phyloP scores from a whole-genome alignment of 306 rosid species.

The Heteromeles arbutifolia region DNA sequence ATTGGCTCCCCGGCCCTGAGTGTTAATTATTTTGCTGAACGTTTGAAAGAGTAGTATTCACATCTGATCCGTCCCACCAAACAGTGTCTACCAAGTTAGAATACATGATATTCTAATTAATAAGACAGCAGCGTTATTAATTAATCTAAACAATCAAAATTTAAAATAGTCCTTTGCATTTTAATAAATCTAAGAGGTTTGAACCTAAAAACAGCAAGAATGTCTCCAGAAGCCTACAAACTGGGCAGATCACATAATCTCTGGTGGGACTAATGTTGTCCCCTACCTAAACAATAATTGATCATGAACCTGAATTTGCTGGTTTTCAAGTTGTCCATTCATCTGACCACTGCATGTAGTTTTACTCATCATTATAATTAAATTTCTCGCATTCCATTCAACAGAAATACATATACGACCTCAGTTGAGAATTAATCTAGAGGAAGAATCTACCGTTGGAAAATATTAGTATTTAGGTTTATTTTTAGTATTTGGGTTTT shows the following conservation, averaged over 20 bases:
- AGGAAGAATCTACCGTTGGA: too few species aligned
- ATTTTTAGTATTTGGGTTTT: too few species aligned
- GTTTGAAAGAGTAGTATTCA: background rate
- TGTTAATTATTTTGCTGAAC: background rate
- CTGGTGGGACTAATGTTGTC: constrained; percentile 32
- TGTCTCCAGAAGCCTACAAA: constrained; percentile 2
- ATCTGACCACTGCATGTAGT: too few species aligned
- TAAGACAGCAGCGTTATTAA: background rate
- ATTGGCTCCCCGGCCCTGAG: background rate
- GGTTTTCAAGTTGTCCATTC: background rate
- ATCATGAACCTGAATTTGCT: background rate
- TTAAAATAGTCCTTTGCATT: background rate
- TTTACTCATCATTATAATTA: too few species aligned
- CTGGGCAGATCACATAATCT: constrained; percentile 42
- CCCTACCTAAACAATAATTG: constrained; percentile 6
- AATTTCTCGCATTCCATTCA: too few species aligned
- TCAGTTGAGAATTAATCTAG: too few species aligned
- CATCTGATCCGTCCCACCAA: background rate
- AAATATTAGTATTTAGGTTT: too few species aligned
- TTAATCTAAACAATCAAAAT: background rate
- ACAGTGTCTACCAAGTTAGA: background rate
- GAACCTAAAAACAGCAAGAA: background rate
- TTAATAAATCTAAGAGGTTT: background rate
- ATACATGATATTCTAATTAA: background rate
- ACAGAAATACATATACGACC: too few species aligned